These are phyloP conservation scores for Colletotrichum destructivum DNA, from an alignment of 2,329 filamentous ascomycete genomes.

Conservation along the genomic window DNA sequence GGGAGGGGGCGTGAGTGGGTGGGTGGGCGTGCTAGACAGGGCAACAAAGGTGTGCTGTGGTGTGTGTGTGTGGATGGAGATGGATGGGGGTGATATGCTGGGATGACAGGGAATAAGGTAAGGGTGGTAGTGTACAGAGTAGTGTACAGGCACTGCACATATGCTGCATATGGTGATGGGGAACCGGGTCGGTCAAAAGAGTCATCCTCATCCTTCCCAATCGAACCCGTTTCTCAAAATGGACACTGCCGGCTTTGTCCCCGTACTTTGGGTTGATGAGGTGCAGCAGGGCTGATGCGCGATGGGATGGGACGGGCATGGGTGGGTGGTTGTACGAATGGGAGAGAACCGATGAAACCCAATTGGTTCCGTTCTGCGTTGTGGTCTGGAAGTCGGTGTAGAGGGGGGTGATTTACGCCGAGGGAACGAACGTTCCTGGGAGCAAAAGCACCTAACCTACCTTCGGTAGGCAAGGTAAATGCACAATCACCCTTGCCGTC, in stretches of 20 bases:
- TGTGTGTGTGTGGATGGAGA: slow-evolving; percentile 24
- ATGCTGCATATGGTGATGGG: slow-evolving; percentile 6
- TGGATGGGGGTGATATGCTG: slow-evolving; percentile 12
- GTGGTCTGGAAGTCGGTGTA: slow-evolving; percentile 22
- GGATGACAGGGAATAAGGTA: slow-evolving; percentile 5
- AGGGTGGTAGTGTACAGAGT: slow-evolving; percentile 8
- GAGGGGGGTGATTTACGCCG: slow-evolving; percentile 22
- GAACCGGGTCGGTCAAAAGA: slow-evolving; percentile 39
- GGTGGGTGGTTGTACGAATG: slow-evolving; percentile 38
- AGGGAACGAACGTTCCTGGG: slow-evolving; percentile 20
- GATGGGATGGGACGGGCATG: slow-evolving; percentile 36
- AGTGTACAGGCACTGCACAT: too few species aligned
- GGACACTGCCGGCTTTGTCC: slow-evolving; percentile 38
- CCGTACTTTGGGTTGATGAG: slow-evolving; percentile 42
- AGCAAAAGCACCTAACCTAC: neutral
- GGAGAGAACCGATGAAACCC: slow-evolving; percentile 1
- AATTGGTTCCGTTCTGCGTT: slow-evolving; percentile 21
- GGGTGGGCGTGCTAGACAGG: slow-evolving; percentile 18
- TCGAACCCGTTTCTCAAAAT: slow-evolving; percentile 38
- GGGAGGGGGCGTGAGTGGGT: slow-evolving; percentile 37
- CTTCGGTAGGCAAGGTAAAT: neutral
- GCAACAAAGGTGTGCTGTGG: slow-evolving; percentile 16
- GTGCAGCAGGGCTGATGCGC: slow-evolving; percentile 44
- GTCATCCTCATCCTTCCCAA: slow-evolving; percentile 42
- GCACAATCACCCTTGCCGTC: neutral